Percentiles rank a stretch among this genome's conserved stretches.
phyloP scores from a whole-genome alignment of 768 basidiomycete species.

The Kockovaella imperatae region DNA sequence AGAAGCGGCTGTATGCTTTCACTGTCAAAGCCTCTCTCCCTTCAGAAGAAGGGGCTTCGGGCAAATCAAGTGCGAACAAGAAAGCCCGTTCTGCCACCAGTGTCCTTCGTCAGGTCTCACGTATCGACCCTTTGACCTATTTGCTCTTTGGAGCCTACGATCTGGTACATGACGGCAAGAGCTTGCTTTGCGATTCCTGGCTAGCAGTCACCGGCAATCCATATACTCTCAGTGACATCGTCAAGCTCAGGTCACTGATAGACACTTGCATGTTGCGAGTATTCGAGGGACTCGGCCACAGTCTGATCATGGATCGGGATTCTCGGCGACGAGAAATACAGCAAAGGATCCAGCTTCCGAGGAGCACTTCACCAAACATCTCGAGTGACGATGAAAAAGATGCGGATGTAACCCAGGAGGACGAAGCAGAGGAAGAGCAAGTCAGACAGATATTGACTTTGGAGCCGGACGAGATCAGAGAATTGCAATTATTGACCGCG shows the following conservation, averaged over 20 bases:
- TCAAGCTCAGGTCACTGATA: conserved; percentile 67
- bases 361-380: conserved; percentile 16
- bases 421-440: conserved; percentile 14
- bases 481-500: conserved; percentile 65
- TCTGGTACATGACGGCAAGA: conserved; percentile 55
- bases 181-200: conserved; percentile 82
- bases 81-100: conserved; percentile 52
- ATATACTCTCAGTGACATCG: conserved; percentile 71
- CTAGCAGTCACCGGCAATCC: conserved; percentile 63
- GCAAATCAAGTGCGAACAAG: no score
- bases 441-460: conserved; percentile 50
- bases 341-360: conserved; percentile 1
- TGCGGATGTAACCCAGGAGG: conserved; percentile 4
- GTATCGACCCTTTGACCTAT: conserved; percentile 79
- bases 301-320: conserved; percentile 18
- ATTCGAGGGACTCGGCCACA: conserved; percentile 66
- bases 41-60: no score
- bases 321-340: conserved; percentile 7
- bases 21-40: conserved; percentile 76
- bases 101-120: conserved; percentile 70
- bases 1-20: conserved; percentile 57
- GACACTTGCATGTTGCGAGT: conserved; percentile 80
- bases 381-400: conserved; percentile 52
- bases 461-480: conserved; percentile 61
- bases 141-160: conserved; percentile 83